These are phyloP conservation scores for Uronychia setigera DNA, from an alignment of 73 alveolate genomes.

Conservation along the genomic window DNA sequence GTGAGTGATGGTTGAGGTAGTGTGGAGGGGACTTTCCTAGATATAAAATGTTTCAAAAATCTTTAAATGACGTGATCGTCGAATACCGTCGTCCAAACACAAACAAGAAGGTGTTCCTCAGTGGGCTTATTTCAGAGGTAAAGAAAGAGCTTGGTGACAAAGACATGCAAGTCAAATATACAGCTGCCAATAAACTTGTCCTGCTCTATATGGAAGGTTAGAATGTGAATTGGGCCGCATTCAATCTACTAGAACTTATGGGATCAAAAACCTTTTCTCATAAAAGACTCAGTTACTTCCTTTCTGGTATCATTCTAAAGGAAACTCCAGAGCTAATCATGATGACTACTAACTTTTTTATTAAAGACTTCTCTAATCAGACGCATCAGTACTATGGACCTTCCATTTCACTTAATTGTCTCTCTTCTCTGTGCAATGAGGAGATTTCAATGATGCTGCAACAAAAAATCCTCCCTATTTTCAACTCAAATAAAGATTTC, in stretches of 20 bases:
- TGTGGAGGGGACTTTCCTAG: no score
- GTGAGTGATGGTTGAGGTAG: no score
- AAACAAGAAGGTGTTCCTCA: slow-evolving; percentile 52
- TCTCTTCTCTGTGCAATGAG: slow-evolving; percentile 43
- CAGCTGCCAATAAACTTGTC: slow-evolving; percentile 56
- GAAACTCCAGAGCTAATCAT: slow-evolving; percentile 45
- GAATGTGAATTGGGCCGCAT: slow-evolving; percentile 61
- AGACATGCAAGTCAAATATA: slow-evolving; percentile 44
- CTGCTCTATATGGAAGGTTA: slow-evolving; percentile 60
- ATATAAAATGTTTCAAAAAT: neutral
- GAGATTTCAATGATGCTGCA: slow-evolving; percentile 45
- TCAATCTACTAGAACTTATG: slow-evolving; percentile 66
- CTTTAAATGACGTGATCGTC: slow-evolving; percentile 36
- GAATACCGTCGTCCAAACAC: slow-evolving; percentile 53
- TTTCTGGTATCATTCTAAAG: slow-evolving; percentile 43
- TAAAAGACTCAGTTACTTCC: slow-evolving; percentile 41
- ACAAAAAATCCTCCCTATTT: slow-evolving; percentile 57
- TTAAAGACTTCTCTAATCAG: slow-evolving; percentile 43
- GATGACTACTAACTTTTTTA: slow-evolving; percentile 48
- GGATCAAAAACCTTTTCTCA: slow-evolving; percentile 29
- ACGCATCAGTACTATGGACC: slow-evolving; percentile 32
- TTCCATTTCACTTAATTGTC: slow-evolving; percentile 53
- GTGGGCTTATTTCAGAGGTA: slow-evolving; percentile 33
- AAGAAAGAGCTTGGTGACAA: slow-evolving; percentile 42
- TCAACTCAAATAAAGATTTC: slow-evolving; percentile 42